Percentiles rank a stretch among this genome's conserved stretches.
phyloP scores from a whole-genome alignment of 2,329 filamentous ascomycete genomes.

The Exophiala spinifera region DNA sequence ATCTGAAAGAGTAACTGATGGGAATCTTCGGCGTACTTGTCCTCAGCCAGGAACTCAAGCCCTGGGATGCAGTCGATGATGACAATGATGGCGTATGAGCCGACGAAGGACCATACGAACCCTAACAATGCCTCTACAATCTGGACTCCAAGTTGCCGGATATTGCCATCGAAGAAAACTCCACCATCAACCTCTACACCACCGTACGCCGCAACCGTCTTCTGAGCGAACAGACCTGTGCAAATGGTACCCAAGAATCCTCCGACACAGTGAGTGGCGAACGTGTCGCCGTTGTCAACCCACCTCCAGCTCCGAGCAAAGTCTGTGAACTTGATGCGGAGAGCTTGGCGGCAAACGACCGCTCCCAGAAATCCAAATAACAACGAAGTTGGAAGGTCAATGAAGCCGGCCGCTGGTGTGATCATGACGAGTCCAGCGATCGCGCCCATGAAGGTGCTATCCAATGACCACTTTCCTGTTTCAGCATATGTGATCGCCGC shows the following conservation, averaged over 20 bases:
- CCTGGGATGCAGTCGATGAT: slow-evolving; percentile 53
- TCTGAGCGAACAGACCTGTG: slow-evolving; percentile 51
- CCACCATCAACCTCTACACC: slow-evolving; percentile 49
- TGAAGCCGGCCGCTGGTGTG: slow-evolving; percentile 49
- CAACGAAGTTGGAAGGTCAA: slow-evolving; percentile 50
- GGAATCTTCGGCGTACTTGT: slow-evolving; percentile 44
- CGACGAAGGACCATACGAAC: slow-evolving; percentile 51
- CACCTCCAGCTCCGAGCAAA: slow-evolving; percentile 47
- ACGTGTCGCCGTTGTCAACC: slow-evolving; percentile 57
- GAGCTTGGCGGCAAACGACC: slow-evolving; percentile 49
- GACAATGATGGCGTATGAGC: slow-evolving; percentile 49
- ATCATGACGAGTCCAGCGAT: slow-evolving; percentile 55
- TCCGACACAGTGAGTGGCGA: slow-evolving; percentile 54
- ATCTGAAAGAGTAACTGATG: not conserved
- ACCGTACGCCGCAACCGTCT: slow-evolving; percentile 52
- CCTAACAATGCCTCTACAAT: slow-evolving; percentile 51
- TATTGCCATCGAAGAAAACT: slow-evolving; percentile 54
- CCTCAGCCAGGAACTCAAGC: slow-evolving; percentile 51
- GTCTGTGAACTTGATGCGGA: slow-evolving; percentile 53
- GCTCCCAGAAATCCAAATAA: slow-evolving; percentile 50
- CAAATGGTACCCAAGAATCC: slow-evolving; percentile 51
- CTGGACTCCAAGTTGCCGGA: slow-evolving; percentile 50
- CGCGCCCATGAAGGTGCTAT: slow-evolving; percentile 52
- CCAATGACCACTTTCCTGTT: slow-evolving; percentile 46
- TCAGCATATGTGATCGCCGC: slow-evolving; percentile 45